Conservation (phyloP, 345 rosid species). For the Corchorus olitorius region DNA sequence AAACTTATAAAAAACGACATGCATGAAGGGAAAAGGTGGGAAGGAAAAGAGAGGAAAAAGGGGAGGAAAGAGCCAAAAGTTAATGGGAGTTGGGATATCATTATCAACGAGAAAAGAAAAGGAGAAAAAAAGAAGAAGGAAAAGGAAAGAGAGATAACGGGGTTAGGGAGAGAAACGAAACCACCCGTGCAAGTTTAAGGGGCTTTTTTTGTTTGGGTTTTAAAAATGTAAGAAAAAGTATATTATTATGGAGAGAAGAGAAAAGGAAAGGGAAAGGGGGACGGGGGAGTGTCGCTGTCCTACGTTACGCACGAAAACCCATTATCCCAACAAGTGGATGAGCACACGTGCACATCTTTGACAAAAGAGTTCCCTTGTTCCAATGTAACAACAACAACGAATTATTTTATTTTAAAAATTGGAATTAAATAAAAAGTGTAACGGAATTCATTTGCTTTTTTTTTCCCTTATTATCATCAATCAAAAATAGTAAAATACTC, state of each 20-base stretch:
- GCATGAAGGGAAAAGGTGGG: background rate
- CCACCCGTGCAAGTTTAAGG: background rate
- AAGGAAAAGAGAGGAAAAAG: background rate
- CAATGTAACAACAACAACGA: background rate
- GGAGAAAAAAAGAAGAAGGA: background rate
- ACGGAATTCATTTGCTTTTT: background rate
- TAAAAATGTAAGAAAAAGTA: background rate
- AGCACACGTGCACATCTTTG: slow-evolving; percentile 58
- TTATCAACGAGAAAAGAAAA: slow-evolving; percentile 10
- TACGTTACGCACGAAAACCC: slow-evolving; percentile 47
- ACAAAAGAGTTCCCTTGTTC: slow-evolving; percentile 19
- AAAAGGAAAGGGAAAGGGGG: background rate
- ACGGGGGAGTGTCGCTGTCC: slow-evolving; percentile 30
- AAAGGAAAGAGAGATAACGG: background rate
- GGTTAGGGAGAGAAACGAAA: background rate
- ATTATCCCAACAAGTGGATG: slow-evolving; percentile 27
- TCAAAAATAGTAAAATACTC: background rate
- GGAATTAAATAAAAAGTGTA: background rate
- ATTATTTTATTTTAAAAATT: too few relatives aligned
- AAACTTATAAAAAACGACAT: background rate
- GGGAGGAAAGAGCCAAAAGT: background rate
- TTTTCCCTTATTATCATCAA: too few relatives aligned
- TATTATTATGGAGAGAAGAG: background rate
- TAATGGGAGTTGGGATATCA: slow-evolving; percentile 7
- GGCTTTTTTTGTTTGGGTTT: too few relatives aligned